Percentiles rank a stretch among this genome's conserved stretches.
phyloP scores from a whole-genome alignment of 2,329 filamentous ascomycete genomes.

The Raffaelea ambrosiae region DNA sequence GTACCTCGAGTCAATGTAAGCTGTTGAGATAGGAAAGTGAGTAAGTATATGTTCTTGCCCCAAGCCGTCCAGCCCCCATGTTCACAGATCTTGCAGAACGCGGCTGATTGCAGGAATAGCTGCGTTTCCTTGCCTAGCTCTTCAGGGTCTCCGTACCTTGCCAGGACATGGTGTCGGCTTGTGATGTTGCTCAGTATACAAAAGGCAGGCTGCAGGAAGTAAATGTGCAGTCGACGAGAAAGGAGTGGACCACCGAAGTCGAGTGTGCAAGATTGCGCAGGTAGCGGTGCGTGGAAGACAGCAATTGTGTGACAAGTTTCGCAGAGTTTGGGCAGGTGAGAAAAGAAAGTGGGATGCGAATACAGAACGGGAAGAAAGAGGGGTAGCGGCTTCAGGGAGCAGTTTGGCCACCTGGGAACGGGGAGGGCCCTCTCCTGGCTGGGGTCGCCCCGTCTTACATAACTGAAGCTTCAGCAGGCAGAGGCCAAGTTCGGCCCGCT shows the following conservation, averaged over 20 bases:
- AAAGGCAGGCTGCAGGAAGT: neutral
- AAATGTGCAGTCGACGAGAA: no score
- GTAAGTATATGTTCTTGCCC: neutral
- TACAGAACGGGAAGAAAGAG: conserved; percentile 5
- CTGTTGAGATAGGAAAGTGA: neutral
- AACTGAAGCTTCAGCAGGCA: conserved; percentile 1
- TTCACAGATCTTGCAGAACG: no score
- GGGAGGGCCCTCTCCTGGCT: no score
- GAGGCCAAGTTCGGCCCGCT: neutral
- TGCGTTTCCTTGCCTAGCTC: no score
- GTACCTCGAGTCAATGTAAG: conserved; percentile 14
- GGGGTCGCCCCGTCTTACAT: neutral
- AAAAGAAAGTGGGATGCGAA: conserved; percentile 1
- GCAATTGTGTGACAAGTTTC: conserved; percentile 8
- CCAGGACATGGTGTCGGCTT: conserved; percentile 13
- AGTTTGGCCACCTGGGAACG: neutral
- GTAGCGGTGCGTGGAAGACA: neutral
- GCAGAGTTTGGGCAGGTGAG: conserved; percentile 2
- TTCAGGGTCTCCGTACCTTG: conserved; percentile 12
- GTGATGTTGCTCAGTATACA: neutral
- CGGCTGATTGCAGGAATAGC: no score
- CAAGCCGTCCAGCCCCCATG: no score
- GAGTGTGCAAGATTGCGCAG: no score
- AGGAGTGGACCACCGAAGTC: neutral
- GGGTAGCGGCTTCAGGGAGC: neutral